Conservation (phyloP, 2,329 filamentous ascomycete genomes). For the Diaporthe sp. region DNA sequence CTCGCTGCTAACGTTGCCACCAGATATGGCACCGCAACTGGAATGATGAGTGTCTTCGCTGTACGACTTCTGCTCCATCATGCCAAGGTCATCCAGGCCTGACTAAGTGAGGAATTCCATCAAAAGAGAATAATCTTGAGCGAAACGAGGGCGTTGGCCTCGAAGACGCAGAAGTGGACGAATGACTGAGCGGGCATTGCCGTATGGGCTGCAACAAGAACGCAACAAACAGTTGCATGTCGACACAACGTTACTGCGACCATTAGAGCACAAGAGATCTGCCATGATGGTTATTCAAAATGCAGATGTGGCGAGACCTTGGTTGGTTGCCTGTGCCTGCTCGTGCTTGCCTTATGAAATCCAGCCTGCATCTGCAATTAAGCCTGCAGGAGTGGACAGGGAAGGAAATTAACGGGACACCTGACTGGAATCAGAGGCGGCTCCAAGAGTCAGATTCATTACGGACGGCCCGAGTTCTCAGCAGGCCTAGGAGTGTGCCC, state of each 20-base stretch:
- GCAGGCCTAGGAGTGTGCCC: background rate
- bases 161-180: background rate
- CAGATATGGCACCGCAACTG: background rate
- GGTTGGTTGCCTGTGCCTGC: constrained; percentile 13
- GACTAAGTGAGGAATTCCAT: background rate
- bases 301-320: constrained; percentile 17
- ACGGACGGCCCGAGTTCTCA: constrained; percentile 31
- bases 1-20: background rate
- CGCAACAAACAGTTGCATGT: constrained; percentile 22
- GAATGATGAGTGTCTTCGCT: background rate
- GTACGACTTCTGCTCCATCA: background rate
- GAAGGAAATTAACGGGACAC: constrained; percentile 21
- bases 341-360: background rate
- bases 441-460: constrained; percentile 15
- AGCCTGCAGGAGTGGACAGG: constrained; percentile 13
- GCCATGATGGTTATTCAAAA: background rate
- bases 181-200: background rate
- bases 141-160: background rate
- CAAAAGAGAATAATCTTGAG: background rate
- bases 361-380: constrained; percentile 9
- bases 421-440: constrained; percentile 20
- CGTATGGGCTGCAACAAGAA: background rate
- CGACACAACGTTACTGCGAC: background rate
- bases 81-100: background rate
- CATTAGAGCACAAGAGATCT: constrained; percentile 8